A percentile compares a stretch with the other conserved stretches of the same genome.
These are phyloP conservation scores for Lithospermum erythrorhizon DNA, from an alignment of 257 asterid genomes.

Conservation along the genomic window DNA sequence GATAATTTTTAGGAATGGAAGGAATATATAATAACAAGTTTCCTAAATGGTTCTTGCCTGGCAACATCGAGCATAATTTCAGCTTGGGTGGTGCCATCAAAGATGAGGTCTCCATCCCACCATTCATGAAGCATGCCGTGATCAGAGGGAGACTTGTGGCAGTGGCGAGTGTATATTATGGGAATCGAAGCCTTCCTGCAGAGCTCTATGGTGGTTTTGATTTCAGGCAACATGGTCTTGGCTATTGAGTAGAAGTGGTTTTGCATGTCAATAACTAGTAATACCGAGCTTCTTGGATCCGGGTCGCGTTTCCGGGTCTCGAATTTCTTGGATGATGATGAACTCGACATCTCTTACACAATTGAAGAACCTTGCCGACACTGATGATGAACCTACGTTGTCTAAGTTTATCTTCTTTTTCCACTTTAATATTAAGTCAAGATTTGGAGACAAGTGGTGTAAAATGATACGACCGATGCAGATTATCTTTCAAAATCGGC, in stretches of 20 bases:
- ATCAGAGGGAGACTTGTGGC: constrained; percentile 50
- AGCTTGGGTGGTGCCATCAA: constrained; percentile 53
- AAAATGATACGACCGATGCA: no score
- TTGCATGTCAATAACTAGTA: constrained; percentile 59
- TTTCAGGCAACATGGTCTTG: constrained; percentile 34
- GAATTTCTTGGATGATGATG: no score
- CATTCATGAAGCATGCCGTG: constrained; percentile 51
- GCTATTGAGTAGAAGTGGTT: constrained; percentile 51
- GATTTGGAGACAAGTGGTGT: no score
- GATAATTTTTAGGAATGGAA: no score
- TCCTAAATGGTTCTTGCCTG: no score
- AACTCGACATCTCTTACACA: no score
- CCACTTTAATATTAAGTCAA: no score
- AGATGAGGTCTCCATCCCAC: constrained; percentile 61
- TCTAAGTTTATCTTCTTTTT: no score
- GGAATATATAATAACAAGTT: no score
- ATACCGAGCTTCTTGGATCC: constrained; percentile 33
- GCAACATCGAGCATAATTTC: constrained; percentile 38
- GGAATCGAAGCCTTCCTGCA: constrained; percentile 51
- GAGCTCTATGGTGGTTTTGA: constrained; percentile 42
- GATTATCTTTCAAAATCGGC: no score
- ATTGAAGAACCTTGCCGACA: background rate
- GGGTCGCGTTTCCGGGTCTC: constrained; percentile 29
- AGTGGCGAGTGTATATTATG: constrained; percentile 69
- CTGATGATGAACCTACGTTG: no score